Conservation (phyloP, 2,329 filamentous ascomycete species). For the Alternaria triticina region DNA sequence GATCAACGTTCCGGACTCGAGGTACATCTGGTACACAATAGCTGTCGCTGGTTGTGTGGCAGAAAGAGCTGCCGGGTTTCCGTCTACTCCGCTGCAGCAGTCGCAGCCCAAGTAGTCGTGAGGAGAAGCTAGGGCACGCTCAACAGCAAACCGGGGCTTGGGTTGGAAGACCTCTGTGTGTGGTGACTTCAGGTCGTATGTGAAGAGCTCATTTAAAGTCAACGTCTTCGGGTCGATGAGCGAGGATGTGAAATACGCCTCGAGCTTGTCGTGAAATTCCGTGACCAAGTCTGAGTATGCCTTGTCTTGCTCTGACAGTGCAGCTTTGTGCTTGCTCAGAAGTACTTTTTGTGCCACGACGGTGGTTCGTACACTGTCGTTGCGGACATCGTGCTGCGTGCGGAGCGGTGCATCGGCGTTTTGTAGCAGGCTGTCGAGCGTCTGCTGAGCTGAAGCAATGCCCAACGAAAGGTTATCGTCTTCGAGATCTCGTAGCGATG, state of each 20-base stretch:
- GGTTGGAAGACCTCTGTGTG: constrained; percentile 78
- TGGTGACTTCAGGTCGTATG: constrained; percentile 75
- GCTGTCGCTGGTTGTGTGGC: constrained; percentile 72
- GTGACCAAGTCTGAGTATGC: constrained; percentile 72
- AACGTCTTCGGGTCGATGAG: constrained; percentile 60
- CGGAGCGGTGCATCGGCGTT: constrained; percentile 58
- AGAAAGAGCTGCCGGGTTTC: constrained; percentile 54
- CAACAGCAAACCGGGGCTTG: constrained; percentile 71
- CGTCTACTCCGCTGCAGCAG: constrained; percentile 64
- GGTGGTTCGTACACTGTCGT: constrained; percentile 74
- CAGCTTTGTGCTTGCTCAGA: constrained; percentile 75
- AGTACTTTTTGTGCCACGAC: constrained; percentile 83
- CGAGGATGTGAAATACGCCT: constrained; percentile 53
- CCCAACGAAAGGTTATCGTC: constrained; percentile 29
- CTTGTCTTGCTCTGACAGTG: constrained; percentile 73
- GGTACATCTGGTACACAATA: constrained; percentile 78
- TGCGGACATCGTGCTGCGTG: constrained; percentile 76
- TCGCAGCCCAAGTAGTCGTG: constrained; percentile 78
- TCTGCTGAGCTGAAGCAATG: constrained; percentile 31
- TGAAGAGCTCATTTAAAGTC: constrained; percentile 73
- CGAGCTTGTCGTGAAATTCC: constrained; percentile 59
- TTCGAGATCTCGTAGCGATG: constrained; percentile 37
- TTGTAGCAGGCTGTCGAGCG: constrained; percentile 42
- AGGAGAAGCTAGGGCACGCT: constrained; percentile 73
- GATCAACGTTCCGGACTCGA: constrained; percentile 77